These are phyloP conservation scores for Suhomyces vadensis DNA, from an alignment of 805 yeast species.

Conservation along the genomic window DNA sequence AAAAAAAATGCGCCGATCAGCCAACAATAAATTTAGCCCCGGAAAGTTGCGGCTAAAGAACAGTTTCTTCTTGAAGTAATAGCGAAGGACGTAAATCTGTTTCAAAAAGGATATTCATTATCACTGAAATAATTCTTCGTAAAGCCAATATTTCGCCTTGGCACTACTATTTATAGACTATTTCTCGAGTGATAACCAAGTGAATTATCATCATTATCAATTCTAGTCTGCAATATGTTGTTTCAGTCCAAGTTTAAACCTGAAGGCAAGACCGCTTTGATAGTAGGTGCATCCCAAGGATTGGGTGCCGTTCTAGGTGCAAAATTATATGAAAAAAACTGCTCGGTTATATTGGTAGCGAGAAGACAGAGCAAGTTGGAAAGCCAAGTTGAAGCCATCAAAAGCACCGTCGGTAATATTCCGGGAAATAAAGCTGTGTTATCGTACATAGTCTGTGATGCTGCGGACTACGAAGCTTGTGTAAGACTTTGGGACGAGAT, in stretches of 20 bases:
- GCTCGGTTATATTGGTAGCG: constrained; percentile 73
- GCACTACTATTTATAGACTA: too few relatives aligned
- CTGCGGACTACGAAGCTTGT: constrained; percentile 55
- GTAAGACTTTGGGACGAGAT: constrained; percentile 43
- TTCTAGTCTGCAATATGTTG: constrained; percentile 14
- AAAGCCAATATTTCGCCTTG: too few relatives aligned
- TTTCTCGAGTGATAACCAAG: too few relatives aligned
- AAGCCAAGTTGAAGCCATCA: constrained; percentile 48
- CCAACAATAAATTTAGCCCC: too few relatives aligned
- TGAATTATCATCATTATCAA: too few relatives aligned
- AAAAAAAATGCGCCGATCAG: too few relatives aligned
- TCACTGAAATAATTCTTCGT: too few relatives aligned
- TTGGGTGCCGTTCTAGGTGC: constrained; percentile 79
- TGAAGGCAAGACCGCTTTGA: constrained; percentile 57
- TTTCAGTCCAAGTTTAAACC: constrained; percentile 29
- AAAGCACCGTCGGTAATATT: constrained; percentile 14
- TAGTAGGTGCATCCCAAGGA: constrained; percentile 97
- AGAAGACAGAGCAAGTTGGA: constrained; percentile 65
- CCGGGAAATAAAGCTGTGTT: constrained; percentile 16
- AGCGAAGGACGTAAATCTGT: too few relatives aligned
- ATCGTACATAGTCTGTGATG: constrained; percentile 60
- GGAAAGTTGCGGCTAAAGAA: too few relatives aligned
- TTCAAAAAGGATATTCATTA: too few relatives aligned
- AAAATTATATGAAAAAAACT: constrained; percentile 52
- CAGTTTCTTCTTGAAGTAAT: too few relatives aligned